A percentile compares a stretch with the other conserved stretches of the same genome.
Evolutionary conservation across 768 basidiomycete genomes (phyloP).

Genomic region (Porphyrellus cyaneotinctus): DNA sequence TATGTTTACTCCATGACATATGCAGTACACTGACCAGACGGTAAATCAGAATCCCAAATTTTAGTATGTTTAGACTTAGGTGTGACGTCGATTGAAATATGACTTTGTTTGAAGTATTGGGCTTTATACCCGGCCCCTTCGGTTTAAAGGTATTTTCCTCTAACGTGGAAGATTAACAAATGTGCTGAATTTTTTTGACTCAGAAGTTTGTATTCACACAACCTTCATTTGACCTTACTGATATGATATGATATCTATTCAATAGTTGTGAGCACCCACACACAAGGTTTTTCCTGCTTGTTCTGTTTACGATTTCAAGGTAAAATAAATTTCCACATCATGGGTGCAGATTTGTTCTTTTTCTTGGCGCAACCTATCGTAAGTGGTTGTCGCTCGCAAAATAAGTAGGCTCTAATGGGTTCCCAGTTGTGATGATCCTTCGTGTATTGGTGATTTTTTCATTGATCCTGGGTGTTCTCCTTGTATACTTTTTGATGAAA

Average conservation of each 20-base stretch:
- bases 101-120: background rate
- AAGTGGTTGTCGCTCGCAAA: background rate
- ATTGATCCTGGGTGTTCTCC: background rate
- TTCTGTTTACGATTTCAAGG: slow-evolving; percentile 1
- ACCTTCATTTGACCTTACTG: background rate
- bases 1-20: background rate
- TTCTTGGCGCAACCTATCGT: background rate
- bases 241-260: background rate
- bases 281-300: background rate
- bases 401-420: background rate
- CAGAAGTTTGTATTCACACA: slow-evolving; percentile 2
- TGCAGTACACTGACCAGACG: background rate
- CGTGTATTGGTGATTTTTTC: background rate
- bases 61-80: background rate
- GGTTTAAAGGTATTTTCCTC: background rate
- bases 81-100: background rate
- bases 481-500: background rate
- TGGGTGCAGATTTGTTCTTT: background rate
- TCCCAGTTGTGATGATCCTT: background rate
- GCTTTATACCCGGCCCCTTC: background rate
- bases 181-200: background rate
- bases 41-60: background rate
- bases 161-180: no score
- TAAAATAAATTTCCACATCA: background rate
- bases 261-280: slow-evolving; percentile 2